These are phyloP conservation scores for Barnettozyma pratensis DNA, from an alignment of 805 yeast species.

Conservation along the genomic window DNA sequence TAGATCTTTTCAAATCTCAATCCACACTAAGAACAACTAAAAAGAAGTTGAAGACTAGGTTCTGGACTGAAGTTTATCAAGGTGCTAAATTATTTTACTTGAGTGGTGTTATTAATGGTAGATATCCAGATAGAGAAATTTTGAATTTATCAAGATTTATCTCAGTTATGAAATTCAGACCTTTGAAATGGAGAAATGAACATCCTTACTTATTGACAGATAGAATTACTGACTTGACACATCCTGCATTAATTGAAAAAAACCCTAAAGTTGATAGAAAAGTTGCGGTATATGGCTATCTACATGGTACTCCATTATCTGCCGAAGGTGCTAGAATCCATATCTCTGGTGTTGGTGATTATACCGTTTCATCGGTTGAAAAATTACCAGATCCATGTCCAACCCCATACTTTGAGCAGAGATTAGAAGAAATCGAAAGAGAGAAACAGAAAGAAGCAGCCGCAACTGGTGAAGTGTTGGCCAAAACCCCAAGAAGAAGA, in stretches of 20 bases:
- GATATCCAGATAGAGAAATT: slow-evolving; percentile 96
- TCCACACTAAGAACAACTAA: slow-evolving; percentile 87
- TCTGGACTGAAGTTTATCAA: slow-evolving; percentile 98
- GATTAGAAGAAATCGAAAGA: slow-evolving; percentile 72
- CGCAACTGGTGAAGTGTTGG: slow-evolving; percentile 49
- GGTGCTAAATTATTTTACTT: slow-evolving; percentile 95
- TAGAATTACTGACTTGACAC: slow-evolving; percentile 89
- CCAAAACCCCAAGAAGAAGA: slow-evolving; percentile 71
- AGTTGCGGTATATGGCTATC: slow-evolving; percentile 87
- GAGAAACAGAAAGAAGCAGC: slow-evolving; percentile 66
- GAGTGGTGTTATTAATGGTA: slow-evolving; percentile 93
- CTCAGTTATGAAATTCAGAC: slow-evolving; percentile 96
- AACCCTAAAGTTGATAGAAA: slow-evolving; percentile 84
- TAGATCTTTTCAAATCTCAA: slow-evolving; percentile 88
- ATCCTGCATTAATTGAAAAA: slow-evolving; percentile 73
- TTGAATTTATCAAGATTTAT: slow-evolving; percentile 87
- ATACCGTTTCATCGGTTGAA: slow-evolving; percentile 68
- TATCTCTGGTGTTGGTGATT: slow-evolving; percentile 94
- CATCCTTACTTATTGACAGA: slow-evolving; percentile 93
- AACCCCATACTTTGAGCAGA: slow-evolving; percentile 88
- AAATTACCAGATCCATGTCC: slow-evolving; percentile 98
- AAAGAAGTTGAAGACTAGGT: slow-evolving; percentile 85
- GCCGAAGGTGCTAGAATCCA: slow-evolving; percentile 70
- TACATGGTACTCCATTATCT: slow-evolving; percentile 89
- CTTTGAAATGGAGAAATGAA: slow-evolving; percentile 98